These are phyloP conservation scores for Aspergillus versicolor DNA, from an alignment of 2,329 filamentous ascomycete genomes.

Conservation along the genomic window DNA sequence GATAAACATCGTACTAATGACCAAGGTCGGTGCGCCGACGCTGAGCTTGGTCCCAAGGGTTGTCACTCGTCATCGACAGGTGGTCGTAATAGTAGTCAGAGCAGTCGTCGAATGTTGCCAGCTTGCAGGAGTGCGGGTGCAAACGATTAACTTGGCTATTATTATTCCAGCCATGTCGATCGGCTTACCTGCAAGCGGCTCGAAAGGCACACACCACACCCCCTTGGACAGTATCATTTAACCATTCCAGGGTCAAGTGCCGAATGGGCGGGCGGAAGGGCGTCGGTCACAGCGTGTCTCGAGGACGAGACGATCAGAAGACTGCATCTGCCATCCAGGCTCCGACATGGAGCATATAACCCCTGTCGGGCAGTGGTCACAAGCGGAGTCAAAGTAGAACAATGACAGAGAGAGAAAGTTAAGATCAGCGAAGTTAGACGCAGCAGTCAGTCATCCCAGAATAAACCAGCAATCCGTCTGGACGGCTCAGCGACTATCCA, in stretches of 20 bases:
- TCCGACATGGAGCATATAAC: constrained; percentile 6
- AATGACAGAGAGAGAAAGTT: constrained; percentile 2
- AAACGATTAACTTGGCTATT: background rate
- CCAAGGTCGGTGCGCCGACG: background rate
- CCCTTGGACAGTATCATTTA: background rate
- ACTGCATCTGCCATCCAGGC: constrained; percentile 1
- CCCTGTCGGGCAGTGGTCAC: constrained; percentile 6
- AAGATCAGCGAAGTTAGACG: constrained; percentile 1
- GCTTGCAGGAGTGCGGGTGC: background rate
- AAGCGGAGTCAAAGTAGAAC: constrained; percentile 2
- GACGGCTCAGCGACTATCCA: constrained; percentile 1
- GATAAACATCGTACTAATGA: background rate
- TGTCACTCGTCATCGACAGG: background rate
- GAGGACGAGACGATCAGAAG: constrained; percentile 6
- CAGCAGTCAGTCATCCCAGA: background rate
- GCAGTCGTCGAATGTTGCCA: background rate
- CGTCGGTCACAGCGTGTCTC: background rate
- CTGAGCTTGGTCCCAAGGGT: background rate
- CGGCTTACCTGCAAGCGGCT: constrained; percentile 9
- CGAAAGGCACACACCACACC: background rate
- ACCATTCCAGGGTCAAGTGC: constrained; percentile 4
- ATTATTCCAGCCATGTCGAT: constrained; percentile 7
- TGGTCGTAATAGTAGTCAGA: background rate
- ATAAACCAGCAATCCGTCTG: no score
- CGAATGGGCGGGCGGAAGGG: constrained; percentile 2